phyloP scores from a whole-genome alignment of 1,284 basidiomycete species.

The Pulchroboletus neoregius region DNA sequence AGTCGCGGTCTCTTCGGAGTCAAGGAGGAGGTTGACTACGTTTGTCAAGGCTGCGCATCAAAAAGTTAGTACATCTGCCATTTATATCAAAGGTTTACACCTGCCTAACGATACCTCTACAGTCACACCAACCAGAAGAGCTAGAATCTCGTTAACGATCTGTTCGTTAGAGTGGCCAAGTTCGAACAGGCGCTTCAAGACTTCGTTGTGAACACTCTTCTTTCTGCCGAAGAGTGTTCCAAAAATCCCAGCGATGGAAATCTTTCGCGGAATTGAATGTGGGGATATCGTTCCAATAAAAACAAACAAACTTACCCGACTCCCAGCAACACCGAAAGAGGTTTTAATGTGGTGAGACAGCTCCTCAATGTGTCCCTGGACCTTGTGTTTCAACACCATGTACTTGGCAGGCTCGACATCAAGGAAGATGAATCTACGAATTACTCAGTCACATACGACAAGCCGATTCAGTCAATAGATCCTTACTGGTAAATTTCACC shows the following conservation, averaged over 20 bases:
- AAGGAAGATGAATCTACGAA: slow-evolving; percentile 64
- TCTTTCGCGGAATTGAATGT: slow-evolving; percentile 32
- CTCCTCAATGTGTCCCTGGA: slow-evolving; percentile 47
- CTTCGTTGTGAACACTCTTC: slow-evolving; percentile 45
- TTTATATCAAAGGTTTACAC: slow-evolving; percentile 14
- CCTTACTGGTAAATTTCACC: slow-evolving; percentile 65
- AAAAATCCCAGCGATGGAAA: slow-evolving; percentile 47
- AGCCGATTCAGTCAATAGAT: neutral
- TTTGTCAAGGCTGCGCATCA: slow-evolving; percentile 43
- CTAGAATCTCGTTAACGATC: slow-evolving; percentile 63
- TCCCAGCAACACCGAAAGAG: slow-evolving; percentile 33
- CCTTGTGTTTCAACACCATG: slow-evolving; percentile 50
- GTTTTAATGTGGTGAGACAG: slow-evolving; percentile 56
- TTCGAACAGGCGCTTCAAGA: slow-evolving; percentile 54
- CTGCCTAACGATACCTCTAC: slow-evolving; percentile 67
- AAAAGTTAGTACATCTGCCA: slow-evolving; percentile 2
- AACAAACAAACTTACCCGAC: slow-evolving; percentile 19
- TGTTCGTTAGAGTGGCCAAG: slow-evolving; percentile 55
- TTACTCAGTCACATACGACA: slow-evolving; percentile 1
- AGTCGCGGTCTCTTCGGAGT: slow-evolving; percentile 39
- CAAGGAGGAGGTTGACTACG: slow-evolving; percentile 58
- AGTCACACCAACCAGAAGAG: slow-evolving; percentile 63
- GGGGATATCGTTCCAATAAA: neutral
- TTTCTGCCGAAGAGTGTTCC: slow-evolving; percentile 49
- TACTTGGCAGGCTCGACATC: slow-evolving; percentile 57